Base-by-base conservation (phyloP, 2,329 filamentous ascomycete species). In the Pseudogymnoascus sp. region DNA sequence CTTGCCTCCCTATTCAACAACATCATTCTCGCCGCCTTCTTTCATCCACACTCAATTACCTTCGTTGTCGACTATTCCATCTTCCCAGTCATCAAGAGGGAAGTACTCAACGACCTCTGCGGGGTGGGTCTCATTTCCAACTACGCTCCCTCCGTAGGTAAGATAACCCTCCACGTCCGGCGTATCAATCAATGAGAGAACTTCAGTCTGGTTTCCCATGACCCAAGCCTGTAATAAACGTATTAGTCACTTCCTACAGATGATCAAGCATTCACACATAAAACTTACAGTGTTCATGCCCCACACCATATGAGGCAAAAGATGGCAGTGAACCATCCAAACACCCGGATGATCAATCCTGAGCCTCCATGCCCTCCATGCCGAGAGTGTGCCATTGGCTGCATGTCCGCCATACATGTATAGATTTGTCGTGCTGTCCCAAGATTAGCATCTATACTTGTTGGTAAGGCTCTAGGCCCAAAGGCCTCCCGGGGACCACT, bases 301-400 rank as follows among this genome's bases (percentile, higher is more conserved):
- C 47, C 47, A 53, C 9, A 77, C 66, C 75, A 78, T 78, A 67
- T 80, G 78, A 66, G 75, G 74, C 64, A 79, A 63, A 47, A 76
- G 75, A 68, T 80, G 78, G 60, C 78, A 80, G 70, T 80, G 78
- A 36, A 80, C 66, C 77, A 80, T 77, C 76, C 76, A 80, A 7
- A 76, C 75, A 0, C 78, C 79, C 0, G 78, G 70, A 61, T 78
- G 71, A 7, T 71, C 73, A 9, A 82, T 76, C 7, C 75, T 68
- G 0, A 82, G 62, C 30, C 80, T 71, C 80, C 79, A 82, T 8
- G 74, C 78, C 12, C 80, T 69, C 80, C 80, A 83, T 1, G 79
- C 9, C 9, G 47, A 53, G 5, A 53, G 28, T 7, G n/a, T 20
- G n/a, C 28, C 28, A 18, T 53, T 33, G 6, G 8, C 4, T 33